Percentiles rank a stretch among this genome's conserved stretches.
These are phyloP conservation scores for Nicotiana sylvestris DNA, from an alignment of 257 asterid genomes.

Conservation along the genomic window DNA sequence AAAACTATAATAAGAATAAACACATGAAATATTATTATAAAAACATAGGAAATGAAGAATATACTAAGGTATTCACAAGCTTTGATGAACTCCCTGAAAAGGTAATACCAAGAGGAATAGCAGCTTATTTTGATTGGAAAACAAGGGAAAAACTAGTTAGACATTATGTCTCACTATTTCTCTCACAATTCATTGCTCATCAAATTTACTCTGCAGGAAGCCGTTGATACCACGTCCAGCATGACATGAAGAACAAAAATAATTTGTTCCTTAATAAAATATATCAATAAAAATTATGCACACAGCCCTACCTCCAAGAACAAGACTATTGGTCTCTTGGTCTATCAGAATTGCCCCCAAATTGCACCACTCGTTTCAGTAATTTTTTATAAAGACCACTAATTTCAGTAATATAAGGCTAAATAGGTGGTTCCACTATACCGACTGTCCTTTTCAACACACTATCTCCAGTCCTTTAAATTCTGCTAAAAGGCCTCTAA, in stretches of 20 bases:
- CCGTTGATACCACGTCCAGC: background rate
- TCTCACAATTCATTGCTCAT: background rate
- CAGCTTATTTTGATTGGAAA: background rate
- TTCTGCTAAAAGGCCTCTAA: background rate
- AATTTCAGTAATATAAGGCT: background rate
- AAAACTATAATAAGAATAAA: background rate
- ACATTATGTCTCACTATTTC: background rate
- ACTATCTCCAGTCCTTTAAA: background rate
- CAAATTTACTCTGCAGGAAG: background rate
- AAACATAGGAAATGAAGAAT: background rate
- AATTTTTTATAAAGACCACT: too few species aligned
- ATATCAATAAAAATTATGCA: background rate
- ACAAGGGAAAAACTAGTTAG: background rate
- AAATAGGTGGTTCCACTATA: background rate
- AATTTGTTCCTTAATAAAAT: background rate
- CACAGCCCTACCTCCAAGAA: background rate
- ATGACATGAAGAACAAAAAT: background rate
- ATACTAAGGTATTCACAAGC: background rate
- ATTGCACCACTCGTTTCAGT: too few species aligned
- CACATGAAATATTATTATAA: background rate
- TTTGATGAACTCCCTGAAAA: background rate
- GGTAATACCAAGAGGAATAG: background rate
- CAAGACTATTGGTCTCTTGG: background rate
- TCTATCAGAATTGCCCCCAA: background rate
- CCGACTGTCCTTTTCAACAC: background rate